phyloP scores from a whole-genome alignment of 805 yeast genomes.

The Metschnikowia continentalis region DNA sequence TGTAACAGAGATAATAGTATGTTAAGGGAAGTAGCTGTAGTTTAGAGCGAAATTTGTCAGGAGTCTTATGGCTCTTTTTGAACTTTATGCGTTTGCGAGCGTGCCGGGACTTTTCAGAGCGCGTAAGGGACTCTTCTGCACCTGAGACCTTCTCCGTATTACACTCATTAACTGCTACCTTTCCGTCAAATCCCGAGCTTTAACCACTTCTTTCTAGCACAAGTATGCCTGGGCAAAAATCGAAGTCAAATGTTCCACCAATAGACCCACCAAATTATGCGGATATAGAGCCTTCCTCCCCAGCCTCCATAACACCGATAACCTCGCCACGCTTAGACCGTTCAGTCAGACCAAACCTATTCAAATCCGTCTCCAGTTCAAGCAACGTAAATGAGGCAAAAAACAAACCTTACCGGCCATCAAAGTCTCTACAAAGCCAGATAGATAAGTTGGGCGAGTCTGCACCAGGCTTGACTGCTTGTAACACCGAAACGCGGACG shows the following conservation, averaged over 20 bases:
- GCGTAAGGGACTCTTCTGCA: not conserved
- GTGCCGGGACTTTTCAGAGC: not conserved
- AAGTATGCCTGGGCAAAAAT: not conserved
- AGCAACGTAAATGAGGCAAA: not conserved
- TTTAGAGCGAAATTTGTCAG: not conserved
- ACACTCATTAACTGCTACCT: not conserved
- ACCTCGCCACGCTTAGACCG: conserved; percentile 4
- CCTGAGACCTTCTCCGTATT: not conserved
- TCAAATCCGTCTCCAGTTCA: not conserved
- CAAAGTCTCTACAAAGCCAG: conserved; percentile 32
- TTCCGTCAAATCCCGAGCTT: not conserved
- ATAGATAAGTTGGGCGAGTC: conserved; percentile 24
- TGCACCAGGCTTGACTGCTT: conserved; percentile 7
- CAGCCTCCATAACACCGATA: conserved; percentile 10
- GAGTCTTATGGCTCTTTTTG: not conserved
- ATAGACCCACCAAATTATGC: conserved; percentile 23
- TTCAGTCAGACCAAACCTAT: not conserved
- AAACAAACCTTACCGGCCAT: conserved; percentile 31
- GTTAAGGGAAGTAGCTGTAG: not conserved
- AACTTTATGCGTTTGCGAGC: not conserved
- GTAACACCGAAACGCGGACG: conserved; percentile 15
- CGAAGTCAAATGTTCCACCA: conserved; percentile 7
- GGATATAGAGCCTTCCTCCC: conserved; percentile 13
- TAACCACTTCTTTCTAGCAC: not conserved
- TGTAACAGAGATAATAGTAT: not conserved